Conservation (phyloP, 1,284 basidiomycete species). For the Coniferiporia weirii region DNA sequence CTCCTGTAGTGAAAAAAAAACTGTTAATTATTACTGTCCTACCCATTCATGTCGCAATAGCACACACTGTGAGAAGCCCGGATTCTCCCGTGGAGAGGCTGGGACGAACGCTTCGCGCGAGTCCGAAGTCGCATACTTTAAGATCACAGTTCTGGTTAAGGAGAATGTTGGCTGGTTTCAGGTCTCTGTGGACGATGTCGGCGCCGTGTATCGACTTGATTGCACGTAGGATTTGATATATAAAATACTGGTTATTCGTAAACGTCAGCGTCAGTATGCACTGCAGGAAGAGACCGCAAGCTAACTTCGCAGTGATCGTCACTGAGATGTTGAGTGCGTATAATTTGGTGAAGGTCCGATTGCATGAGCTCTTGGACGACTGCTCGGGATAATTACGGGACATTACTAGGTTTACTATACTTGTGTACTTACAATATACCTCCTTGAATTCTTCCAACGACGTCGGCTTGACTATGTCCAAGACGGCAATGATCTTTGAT, state of each 20-base stretch:
- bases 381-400: slow-evolving; percentile 26
- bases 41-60: slow-evolving; percentile 60
- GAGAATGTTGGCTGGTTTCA: slow-evolving; percentile 94
- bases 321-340: slow-evolving; percentile 33
- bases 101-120: slow-evolving; percentile 81
- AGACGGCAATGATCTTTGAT: slow-evolving; percentile 81
- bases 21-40: neutral
- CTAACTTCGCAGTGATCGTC: slow-evolving; percentile 13
- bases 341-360: slow-evolving; percentile 97
- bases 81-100: slow-evolving; percentile 46
- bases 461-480: slow-evolving; percentile 95
- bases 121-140: slow-evolving; percentile 98
- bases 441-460: slow-evolving; percentile 88
- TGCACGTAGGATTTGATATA: slow-evolving; percentile 98
- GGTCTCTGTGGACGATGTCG: slow-evolving; percentile 94
- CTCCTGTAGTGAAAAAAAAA: slow-evolving; percentile 66
- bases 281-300: slow-evolving; percentile 79
- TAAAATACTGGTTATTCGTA: slow-evolving; percentile 90
- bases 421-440: slow-evolving; percentile 64
- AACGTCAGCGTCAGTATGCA: slow-evolving; percentile 87
- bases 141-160: slow-evolving; percentile 98
- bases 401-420: neutral
- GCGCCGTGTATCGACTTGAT: slow-evolving; percentile 99
- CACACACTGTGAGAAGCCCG: slow-evolving; percentile 54
- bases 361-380: slow-evolving; percentile 93